phyloP scores from a whole-genome alignment of 139 green algal species.

The Chlamydomonas urium region DNA sequence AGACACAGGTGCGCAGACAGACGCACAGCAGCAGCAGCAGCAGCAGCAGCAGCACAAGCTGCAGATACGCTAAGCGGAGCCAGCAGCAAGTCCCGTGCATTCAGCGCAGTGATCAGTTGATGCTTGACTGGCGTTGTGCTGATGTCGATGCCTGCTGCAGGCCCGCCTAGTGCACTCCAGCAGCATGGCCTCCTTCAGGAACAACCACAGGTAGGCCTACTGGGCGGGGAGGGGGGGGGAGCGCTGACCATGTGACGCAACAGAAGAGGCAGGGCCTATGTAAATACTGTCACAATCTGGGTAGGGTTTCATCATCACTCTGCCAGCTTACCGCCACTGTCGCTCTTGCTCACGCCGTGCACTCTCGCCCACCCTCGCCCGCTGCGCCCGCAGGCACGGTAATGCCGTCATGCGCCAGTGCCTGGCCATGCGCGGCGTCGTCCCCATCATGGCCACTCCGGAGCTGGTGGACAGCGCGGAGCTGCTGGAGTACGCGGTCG shows the following conservation, averaged over 20 bases:
- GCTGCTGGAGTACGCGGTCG: neutral
- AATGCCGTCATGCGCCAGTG: slow-evolving; percentile 5
- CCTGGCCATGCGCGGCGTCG: slow-evolving; percentile 6
- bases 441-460: neutral
- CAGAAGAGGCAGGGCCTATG: neutral
- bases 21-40: no score
- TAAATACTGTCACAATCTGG: neutral
- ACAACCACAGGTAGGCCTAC: neutral
- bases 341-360: neutral
- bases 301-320: neutral
- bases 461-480: slow-evolving; percentile 3
- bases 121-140: neutral
- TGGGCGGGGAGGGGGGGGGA: neutral
- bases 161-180: neutral
- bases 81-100: neutral
- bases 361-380: no score
- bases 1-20: neutral
- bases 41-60: no score
- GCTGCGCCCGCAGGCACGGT: neutral
- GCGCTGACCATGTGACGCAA: neutral
- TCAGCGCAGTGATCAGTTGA: neutral
- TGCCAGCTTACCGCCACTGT: neutral
- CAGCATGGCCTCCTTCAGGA: neutral
- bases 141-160: neutral
- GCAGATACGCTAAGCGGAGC: neutral